phyloP scores from a whole-genome alignment of 2,329 filamentous ascomycete species.

The Fusarium bulbicola region DNA sequence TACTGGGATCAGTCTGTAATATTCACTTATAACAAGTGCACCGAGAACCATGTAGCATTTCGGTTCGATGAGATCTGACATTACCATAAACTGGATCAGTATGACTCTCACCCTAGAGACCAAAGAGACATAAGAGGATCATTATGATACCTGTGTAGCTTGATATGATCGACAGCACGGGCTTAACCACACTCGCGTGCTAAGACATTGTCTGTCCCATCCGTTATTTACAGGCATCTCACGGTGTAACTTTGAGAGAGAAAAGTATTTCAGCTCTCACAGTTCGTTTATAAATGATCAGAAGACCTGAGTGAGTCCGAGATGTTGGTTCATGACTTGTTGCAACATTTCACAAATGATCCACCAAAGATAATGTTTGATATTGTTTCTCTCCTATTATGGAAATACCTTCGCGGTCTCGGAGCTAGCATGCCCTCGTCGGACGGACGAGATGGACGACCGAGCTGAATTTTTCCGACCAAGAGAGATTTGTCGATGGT shows the following conservation, averaged over 20 bases:
- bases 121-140: background rate
- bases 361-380: background rate
- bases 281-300: background rate
- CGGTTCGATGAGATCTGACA: background rate
- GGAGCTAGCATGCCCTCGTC: background rate
- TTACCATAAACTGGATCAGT: background rate
- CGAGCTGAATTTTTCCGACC: background rate
- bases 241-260: no score
- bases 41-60: background rate
- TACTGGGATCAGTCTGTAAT: background rate
- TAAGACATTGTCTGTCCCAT: background rate
- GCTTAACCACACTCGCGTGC: background rate
- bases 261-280: background rate
- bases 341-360: background rate
- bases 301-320: background rate
- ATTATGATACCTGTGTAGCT: background rate
- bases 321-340: background rate
- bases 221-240: background rate
- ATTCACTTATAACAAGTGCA: no score
- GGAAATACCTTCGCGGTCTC: background rate
- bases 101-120: background rate
- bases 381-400: background rate
- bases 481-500: background rate
- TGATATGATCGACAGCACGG: background rate
- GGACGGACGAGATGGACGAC: background rate